These are phyloP conservation scores for Cercospora sojina DNA, from an alignment of 2,329 filamentous ascomycete genomes.

Conservation along the genomic window DNA sequence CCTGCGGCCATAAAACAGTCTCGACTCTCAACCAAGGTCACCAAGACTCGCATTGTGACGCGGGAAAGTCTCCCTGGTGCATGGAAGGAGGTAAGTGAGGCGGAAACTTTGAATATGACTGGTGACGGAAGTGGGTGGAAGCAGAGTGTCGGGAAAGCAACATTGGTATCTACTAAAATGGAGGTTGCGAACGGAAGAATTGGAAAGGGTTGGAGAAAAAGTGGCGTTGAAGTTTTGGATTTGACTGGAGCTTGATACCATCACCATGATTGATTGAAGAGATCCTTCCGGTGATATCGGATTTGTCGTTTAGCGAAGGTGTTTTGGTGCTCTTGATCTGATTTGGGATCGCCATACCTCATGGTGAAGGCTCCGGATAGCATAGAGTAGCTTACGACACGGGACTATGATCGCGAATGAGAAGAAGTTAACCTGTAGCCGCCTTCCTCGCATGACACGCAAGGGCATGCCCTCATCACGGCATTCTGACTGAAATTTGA, in stretches of 20 bases:
- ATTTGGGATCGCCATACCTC: too few species aligned
- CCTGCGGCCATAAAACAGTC: background rate
- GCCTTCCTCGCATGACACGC: background rate
- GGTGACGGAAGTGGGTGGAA: constrained; percentile 31
- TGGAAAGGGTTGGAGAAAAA: constrained; percentile 32
- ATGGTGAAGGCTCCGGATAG: too few species aligned
- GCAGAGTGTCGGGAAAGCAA: constrained; percentile 17
- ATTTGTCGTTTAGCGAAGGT: constrained; percentile 8
- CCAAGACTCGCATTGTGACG: constrained; percentile 32
- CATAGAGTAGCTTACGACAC: background rate
- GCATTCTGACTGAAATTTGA: background rate
- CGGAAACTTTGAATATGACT: constrained; percentile 33
- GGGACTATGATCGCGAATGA: background rate
- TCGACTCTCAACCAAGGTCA: constrained; percentile 3
- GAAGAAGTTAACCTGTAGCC: background rate
- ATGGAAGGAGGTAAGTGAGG: constrained; percentile 35
- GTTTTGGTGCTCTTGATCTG: background rate
- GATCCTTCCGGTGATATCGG: background rate
- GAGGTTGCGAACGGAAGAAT: background rate
- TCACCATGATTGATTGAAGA: background rate
- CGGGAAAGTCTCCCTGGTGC: constrained; percentile 36
- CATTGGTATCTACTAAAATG: background rate
- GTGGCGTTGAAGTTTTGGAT: constrained; percentile 40
- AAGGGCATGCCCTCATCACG: background rate
- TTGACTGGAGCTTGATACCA: constrained; percentile 33